Evolutionary conservation across 768 basidiomycete genomes (phyloP).

Genomic region (Tylopilus cervinicoccineus): DNA sequence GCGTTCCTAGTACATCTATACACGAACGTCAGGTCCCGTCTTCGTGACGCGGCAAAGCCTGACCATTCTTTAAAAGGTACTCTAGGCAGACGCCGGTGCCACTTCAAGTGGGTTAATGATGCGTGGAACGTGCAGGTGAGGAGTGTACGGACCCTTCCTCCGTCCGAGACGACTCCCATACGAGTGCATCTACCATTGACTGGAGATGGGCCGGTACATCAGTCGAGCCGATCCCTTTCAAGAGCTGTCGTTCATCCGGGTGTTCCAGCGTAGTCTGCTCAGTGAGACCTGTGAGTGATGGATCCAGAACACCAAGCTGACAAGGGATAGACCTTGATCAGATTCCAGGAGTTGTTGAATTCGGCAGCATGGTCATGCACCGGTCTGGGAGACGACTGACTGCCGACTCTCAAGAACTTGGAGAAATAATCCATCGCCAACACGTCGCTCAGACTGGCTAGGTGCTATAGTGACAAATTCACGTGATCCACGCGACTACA

Average conservation of each 20-base stretch:
- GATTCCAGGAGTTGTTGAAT: slow-evolving; percentile 73
- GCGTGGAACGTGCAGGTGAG: not conserved
- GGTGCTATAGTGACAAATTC: slow-evolving; percentile 4
- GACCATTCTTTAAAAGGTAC: slow-evolving; percentile 86
- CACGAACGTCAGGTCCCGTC: not conserved
- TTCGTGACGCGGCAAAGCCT: slow-evolving; percentile 9
- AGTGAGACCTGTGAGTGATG: slow-evolving; percentile 10
- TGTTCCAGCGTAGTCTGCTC: slow-evolving; percentile 73
- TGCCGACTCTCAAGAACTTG: slow-evolving; percentile 56
- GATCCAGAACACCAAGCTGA: not conserved
- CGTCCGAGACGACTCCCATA: slow-evolving; percentile 79
- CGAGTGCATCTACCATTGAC: slow-evolving; percentile 80
- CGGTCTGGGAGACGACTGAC: slow-evolving; percentile 43
- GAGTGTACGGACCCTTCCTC: slow-evolving; percentile 73
- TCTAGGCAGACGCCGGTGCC: slow-evolving; percentile 88
- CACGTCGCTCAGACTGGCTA: not conserved
- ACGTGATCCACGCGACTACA: slow-evolving; percentile 11
- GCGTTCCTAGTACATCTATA: slow-evolving; percentile 74
- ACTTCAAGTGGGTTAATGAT: slow-evolving; percentile 37
- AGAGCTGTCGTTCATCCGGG: slow-evolving; percentile 87
- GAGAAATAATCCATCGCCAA: slow-evolving; percentile 78
- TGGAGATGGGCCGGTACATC: slow-evolving; percentile 73
- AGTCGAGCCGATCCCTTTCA: slow-evolving; percentile 76
- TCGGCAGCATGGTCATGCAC: slow-evolving; percentile 65
- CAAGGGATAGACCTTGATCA: slow-evolving; percentile 54